These are phyloP conservation scores for Pilatotrama ljubarskyi DNA, from an alignment of 768 basidiomycete genomes.

Conservation along the genomic window DNA sequence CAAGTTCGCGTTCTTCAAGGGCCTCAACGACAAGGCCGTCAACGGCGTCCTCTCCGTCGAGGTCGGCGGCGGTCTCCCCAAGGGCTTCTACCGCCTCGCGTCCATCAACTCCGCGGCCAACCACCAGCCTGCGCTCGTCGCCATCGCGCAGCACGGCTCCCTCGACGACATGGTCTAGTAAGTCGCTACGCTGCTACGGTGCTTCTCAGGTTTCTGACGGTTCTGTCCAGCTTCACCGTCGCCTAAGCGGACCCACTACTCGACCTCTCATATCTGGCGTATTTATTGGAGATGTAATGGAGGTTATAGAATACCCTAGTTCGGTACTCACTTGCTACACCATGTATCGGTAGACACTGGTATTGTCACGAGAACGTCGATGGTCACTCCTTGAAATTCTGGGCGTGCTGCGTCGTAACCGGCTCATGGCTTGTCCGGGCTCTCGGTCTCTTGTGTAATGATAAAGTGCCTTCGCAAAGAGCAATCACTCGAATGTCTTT, in stretches of 20 bases:
- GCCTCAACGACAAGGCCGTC: conserved; percentile 43
- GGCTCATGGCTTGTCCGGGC: not conserved
- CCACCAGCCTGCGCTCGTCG: conserved; percentile 42
- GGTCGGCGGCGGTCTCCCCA: conserved; percentile 45
- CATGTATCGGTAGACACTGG: conserved; percentile 21
- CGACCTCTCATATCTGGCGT: not conserved
- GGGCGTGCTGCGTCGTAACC: not conserved
- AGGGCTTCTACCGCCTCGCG: conserved; percentile 43
- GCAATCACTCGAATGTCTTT: too few species aligned
- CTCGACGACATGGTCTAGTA: conserved; percentile 45
- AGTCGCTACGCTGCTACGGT: conserved; percentile 6
- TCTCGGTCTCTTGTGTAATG: not conserved
- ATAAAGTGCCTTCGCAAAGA: too few species aligned
- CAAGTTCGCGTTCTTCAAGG: conserved; percentile 69
- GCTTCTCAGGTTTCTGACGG: not conserved
- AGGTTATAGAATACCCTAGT: conserved; percentile 9
- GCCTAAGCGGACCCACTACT: not conserved
- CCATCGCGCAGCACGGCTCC: conserved; percentile 44
- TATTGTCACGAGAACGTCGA: conserved; percentile 14
- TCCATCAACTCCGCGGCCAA: conserved; percentile 50
- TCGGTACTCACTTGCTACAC: not conserved
- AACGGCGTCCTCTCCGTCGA: conserved; percentile 41
- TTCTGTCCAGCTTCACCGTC: conserved; percentile 14
- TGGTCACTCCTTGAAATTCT: not conserved
- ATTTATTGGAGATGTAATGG: conserved; percentile 13